phyloP scores from a whole-genome alignment of 768 basidiomycete species.

The Serendipita sp. region DNA sequence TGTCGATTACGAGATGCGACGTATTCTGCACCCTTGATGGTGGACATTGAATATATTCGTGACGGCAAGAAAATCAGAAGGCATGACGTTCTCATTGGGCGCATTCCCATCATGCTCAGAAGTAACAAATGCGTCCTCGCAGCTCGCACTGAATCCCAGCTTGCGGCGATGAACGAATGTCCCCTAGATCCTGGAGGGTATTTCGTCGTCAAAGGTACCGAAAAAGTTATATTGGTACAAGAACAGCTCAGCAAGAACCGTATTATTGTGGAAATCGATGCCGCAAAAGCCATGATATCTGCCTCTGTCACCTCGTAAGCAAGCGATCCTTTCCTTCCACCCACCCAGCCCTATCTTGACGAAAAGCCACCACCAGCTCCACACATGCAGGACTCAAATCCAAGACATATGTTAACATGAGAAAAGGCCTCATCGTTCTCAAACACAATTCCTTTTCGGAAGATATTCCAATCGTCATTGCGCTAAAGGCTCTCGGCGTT shows the following conservation, averaged over 20 bases:
- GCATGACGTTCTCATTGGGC: conserved; percentile 70
- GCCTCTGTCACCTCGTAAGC: conserved; percentile 92
- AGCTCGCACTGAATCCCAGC: conserved; percentile 53
- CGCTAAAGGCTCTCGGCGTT: conserved; percentile 89
- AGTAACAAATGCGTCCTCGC: conserved; percentile 89
- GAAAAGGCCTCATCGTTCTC: conserved; percentile 87
- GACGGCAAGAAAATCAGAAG: conserved; percentile 78
- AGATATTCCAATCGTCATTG: conserved; percentile 90
- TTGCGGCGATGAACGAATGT: conserved; percentile 93
- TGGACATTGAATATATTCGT: conserved; percentile 87
- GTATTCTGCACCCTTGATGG: conserved; percentile 82
- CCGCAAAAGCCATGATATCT: conserved; percentile 75
- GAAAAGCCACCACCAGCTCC: conserved; percentile 33
- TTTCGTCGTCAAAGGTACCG: conserved; percentile 96
- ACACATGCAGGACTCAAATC: conserved; percentile 80
- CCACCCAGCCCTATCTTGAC: not conserved
- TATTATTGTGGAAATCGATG: conserved; percentile 93
- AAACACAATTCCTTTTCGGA: conserved; percentile 96
- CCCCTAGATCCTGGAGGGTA: conserved; percentile 99
- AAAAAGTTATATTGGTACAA: conserved; percentile 97
- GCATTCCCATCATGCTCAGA: conserved; percentile 89
- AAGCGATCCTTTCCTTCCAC: not conserved
- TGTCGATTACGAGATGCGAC: conserved; percentile 91
- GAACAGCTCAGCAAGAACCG: conserved; percentile 98
- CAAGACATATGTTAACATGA: conserved; percentile 93